Percentiles rank a stretch among this genome's conserved stretches.
These are phyloP conservation scores for Aethionema arabicum DNA, from an alignment of 345 rosid genomes.

Conservation along the genomic window DNA sequence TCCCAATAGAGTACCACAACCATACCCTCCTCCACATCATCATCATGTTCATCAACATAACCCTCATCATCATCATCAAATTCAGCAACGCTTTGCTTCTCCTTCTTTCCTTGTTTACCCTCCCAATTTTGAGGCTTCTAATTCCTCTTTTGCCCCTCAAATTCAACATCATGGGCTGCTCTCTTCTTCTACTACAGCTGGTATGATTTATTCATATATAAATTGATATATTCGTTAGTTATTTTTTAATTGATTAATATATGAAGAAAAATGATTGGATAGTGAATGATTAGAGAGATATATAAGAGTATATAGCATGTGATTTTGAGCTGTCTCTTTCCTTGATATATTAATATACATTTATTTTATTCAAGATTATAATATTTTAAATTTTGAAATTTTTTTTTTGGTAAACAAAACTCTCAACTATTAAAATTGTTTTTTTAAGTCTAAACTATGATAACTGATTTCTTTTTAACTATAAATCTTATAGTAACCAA, in stretches of 20 bases:
- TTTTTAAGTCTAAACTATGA: too few relatives aligned
- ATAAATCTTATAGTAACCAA: too few relatives aligned
- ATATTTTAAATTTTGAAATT: too few relatives aligned
- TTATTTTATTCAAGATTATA: constrained; percentile 14
- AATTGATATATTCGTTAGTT: too few relatives aligned
- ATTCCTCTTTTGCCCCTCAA: constrained; percentile 32
- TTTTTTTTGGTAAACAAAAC: too few relatives aligned
- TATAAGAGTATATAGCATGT: constrained; percentile 44
- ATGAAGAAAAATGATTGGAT: constrained; percentile 27
- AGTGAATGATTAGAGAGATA: constrained; percentile 40
- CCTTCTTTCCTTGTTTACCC: constrained; percentile 45
- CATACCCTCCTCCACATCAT: constrained; percentile 41
- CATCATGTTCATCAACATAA: constrained; percentile 52
- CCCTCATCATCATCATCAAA: constrained; percentile 41
- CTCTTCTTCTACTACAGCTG: constrained; percentile 31
- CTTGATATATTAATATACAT: constrained; percentile 30
- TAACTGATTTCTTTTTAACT: too few relatives aligned
- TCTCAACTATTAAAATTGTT: too few relatives aligned
- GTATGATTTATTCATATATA: too few relatives aligned
- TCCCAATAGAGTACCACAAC: constrained; percentile 49
- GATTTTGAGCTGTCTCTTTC: constrained; percentile 64
- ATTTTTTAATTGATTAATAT: background rate
- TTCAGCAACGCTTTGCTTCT: constrained; percentile 48
- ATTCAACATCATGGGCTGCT: constrained; percentile 23
- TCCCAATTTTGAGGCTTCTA: background rate